These are phyloP conservation scores for Macrotyloma uniflorum DNA, from an alignment of 306 rosid genomes.

Conservation along the genomic window DNA sequence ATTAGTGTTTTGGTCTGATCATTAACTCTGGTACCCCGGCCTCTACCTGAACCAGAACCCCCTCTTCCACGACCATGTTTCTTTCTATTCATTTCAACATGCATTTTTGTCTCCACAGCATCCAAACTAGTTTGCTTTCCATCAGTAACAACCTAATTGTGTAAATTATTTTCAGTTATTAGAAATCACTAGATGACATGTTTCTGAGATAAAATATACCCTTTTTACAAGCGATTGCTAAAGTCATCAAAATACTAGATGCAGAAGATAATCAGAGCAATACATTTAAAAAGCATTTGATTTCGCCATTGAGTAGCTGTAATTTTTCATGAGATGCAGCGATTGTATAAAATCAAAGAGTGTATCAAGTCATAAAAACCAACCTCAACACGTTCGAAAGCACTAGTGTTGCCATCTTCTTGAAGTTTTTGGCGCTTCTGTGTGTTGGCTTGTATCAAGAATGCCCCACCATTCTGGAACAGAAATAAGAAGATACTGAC, in stretches of 20 bases:
- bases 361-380: slow-evolving; percentile 36
- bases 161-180: slow-evolving; percentile 15
- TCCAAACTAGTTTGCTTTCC: slow-evolving; percentile 68
- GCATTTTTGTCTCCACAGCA: slow-evolving; percentile 56
- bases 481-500: slow-evolving; percentile 9
- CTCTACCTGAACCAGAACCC: slow-evolving; percentile 68
- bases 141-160: slow-evolving; percentile 68
- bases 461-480: slow-evolving; percentile 63
- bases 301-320: not conserved
- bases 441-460: slow-evolving; percentile 91
- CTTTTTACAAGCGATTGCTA: not conserved
- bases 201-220: slow-evolving; percentile 21
- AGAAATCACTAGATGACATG: slow-evolving; percentile 12
- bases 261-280: slow-evolving; percentile 3
- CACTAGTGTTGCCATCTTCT: slow-evolving; percentile 53
- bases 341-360: not conserved
- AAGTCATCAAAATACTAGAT: slow-evolving; percentile 24
- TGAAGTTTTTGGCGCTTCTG: slow-evolving; percentile 75
- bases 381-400: slow-evolving; percentile 76
- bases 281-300: slow-evolving; percentile 9
- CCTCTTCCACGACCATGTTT: slow-evolving; percentile 92
- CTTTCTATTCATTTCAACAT: slow-evolving; percentile 68
- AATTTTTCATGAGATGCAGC: slow-evolving; percentile 22
- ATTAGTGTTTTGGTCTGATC: slow-evolving; percentile 67
- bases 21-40: slow-evolving; percentile 79